Base-by-base conservation (phyloP, 1,284 basidiomycete species). In the Mycena sp. region DNA sequence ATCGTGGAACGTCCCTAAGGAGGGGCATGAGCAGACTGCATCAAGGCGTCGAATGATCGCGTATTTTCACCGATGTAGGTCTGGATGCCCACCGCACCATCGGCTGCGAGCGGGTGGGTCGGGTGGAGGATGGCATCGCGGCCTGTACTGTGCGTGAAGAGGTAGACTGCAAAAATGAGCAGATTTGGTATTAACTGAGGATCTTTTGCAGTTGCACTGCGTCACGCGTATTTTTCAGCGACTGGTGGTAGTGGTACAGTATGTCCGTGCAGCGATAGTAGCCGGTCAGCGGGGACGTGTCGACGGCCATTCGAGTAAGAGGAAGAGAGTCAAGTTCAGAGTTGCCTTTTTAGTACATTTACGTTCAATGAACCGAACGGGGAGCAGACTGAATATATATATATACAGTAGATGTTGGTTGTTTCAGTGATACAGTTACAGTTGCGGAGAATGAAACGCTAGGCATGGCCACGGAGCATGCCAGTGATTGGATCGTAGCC, bases 261-360 rank as follows among this genome's bases (percentile, higher is more conserved):
- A 93, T 89, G 73, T 93, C 91, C 0, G 90, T 91, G 74, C 87
- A 92, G 50, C 91, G 81, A 73, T 92, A 93, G 71, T 88, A 93
- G 5, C 92, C 91, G 65, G 83, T 86, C 48, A 88, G 44, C 4
- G 23, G 32, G 17, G 63, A 19, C 6, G 49, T 14, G 3, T 49
- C 58, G 23, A 38, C 43, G 49, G 37, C 52, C 48, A 50, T 55
- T 46, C 26, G 26, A 9, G 12, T 14, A 7, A 30, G 21, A 2
- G 12, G 23, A 57, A 23, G 14, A 21, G 35, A 32, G 28, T 29
- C n/a, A 7, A n/a, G 52, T 14, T 5, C 3, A n/a, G n/a, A 6
- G 17, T 19, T 49, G 23, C 38, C 41, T 28, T 56, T 61, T 61
- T 37, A 26, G 26, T 10, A 35, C 14, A 14, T 14, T 35, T 14